These are phyloP conservation scores for Cordyceps fumosorosea DNA, from an alignment of 2,329 filamentous ascomycete genomes.

Conservation along the genomic window DNA sequence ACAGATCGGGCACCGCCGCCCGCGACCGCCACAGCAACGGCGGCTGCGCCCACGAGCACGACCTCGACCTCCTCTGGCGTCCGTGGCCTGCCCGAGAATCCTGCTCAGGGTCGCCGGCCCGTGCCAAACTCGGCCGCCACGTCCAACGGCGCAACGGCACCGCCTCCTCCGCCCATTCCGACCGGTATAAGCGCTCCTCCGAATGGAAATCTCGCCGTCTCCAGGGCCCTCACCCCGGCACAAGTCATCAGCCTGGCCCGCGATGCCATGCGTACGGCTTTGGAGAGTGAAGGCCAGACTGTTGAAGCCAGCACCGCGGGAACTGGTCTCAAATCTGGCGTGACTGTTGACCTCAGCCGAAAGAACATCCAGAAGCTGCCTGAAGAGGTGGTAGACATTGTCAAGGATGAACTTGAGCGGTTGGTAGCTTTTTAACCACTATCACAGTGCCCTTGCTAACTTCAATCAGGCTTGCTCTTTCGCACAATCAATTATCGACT, in stretches of 20 bases:
- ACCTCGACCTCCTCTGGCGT: background rate
- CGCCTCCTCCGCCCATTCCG: constrained; percentile 40
- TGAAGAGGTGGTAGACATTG: constrained; percentile 67
- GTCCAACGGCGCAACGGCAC: constrained; percentile 35
- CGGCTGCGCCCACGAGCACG: background rate
- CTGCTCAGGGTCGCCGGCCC: constrained; percentile 31
- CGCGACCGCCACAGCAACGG: constrained; percentile 16
- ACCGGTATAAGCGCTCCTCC: constrained; percentile 41
- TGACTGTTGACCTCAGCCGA: constrained; percentile 73
- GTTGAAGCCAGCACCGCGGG: constrained; percentile 54
- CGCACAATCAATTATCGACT: constrained; percentile 69
- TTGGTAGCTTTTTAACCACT: constrained; percentile 29
- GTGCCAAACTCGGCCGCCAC: constrained; percentile 32
- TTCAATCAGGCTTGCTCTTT: constrained; percentile 56
- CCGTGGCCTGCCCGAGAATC: constrained; percentile 36
- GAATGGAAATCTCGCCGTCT: constrained; percentile 41
- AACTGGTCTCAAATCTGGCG: constrained; percentile 56
- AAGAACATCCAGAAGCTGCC: constrained; percentile 66
- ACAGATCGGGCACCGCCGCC: constrained; percentile 8
- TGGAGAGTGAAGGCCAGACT: constrained; percentile 59
- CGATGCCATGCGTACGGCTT: constrained; percentile 60
- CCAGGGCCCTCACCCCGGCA: constrained; percentile 48
- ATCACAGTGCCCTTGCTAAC: constrained; percentile 10
- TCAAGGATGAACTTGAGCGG: constrained; percentile 69
- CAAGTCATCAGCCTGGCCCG: constrained; percentile 61